Evolutionary conservation across 116 monocot species (phyloP).

Genomic region (Cymodocea nodosa): DNA sequence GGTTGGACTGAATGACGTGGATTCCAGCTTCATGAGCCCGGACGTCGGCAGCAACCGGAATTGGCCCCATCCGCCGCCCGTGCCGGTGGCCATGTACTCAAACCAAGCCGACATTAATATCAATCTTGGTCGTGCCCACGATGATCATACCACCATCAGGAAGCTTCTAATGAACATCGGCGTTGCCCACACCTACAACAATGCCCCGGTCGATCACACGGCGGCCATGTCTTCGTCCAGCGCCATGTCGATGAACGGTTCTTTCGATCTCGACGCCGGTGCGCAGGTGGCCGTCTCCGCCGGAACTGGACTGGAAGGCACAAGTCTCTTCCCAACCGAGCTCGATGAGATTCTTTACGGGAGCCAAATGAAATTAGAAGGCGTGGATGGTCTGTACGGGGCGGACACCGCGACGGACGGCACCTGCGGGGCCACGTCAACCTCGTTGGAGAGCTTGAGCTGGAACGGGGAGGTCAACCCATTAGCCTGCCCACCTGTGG

Average conservation of each 20-base stretch:
- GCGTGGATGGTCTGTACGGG: background rate
- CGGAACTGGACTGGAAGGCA: background rate
- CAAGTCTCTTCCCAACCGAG: conserved; percentile 6
- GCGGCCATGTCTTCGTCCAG: background rate
- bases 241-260: background rate
- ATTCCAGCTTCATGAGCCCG: background rate
- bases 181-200: background rate
- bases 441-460: conserved; percentile 16
- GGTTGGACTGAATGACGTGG: background rate
- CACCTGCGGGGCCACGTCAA: conserved; percentile 3
- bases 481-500: conserved; percentile 5
- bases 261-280: background rate
- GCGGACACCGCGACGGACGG: background rate
- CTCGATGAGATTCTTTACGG: conserved; percentile 11
- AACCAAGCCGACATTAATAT: background rate
- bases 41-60: background rate
- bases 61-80: background rate
- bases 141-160: background rate
- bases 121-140: no score
- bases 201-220: background rate
- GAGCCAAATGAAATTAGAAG: conserved; percentile 7
- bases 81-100: background rate
- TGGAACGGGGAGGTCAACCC: conserved; percentile 13
- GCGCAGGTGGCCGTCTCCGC: background rate
- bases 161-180: conserved; percentile 5